Base-by-base conservation (phyloP, 2,329 filamentous ascomycete genomes). In the Coniochaeta sp. region DNA sequence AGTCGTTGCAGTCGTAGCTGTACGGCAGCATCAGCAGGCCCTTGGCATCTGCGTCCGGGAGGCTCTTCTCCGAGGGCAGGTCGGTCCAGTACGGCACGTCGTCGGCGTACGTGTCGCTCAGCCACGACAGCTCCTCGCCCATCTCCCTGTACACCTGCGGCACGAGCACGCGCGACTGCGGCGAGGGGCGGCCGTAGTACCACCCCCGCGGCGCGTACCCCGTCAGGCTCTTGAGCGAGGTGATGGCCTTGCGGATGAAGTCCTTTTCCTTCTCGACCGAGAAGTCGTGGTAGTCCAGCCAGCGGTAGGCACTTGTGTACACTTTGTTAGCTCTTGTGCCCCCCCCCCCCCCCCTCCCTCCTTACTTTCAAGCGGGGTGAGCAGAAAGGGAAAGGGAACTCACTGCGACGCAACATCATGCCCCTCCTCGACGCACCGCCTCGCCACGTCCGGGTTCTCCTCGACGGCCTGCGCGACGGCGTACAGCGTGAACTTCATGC, bases 51-150 rank as follows among this genome's bases (percentile, higher is more conserved):
- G 67, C 69, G 17, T 70, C 67, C 0, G 67, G 62, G 16, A 68
- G 70, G 10, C 73, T 68, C 7, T 74, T 70, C 68, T 84, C 81
- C 32, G 74, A 70, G 0, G 80, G 79, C 1, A 83, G 68, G 64
- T 83, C 81, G 4, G 78, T 72, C 81, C 80, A 83, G 67, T 83
- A 83, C 0, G 81, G 81, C 6, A 83, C 70, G 60, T 84, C 81
- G 60, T 84, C 81, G 16, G 79, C 79, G 61, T 83, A 84, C 0
- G 74, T 75, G 62, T 84, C 81, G 17, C 71, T 73, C 24, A 74
- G 73, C 74, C 79, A 84, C 0, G 81, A 66, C 0, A 84, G 73
- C 59, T 75, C 74, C 57, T 78, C 75, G 4, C 79, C 62, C 78
- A 74, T 52, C 47, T 52, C 47, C 24, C 30, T 52, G 47, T 52